Evolutionary conservation across 2,329 filamentous ascomycete species (phyloP), one percentile per base, ranked within the genome.

Genomic region (Cercospora janseana): DNA sequence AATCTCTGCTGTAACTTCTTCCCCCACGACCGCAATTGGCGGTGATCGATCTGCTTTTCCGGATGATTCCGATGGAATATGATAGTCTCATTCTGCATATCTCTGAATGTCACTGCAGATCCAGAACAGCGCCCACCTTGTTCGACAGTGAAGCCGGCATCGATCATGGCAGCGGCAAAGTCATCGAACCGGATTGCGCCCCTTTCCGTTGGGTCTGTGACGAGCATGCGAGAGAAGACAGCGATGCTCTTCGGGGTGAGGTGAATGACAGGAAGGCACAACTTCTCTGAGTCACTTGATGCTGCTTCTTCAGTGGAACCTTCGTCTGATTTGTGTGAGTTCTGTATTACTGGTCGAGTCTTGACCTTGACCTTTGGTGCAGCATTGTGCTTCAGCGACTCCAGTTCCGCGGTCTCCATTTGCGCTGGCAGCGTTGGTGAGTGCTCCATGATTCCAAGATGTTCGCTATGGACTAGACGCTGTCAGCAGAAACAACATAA

Each of bases 21-120:
- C 6, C 50, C 50, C 50, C 50, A 52, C 23, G 45, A 48, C 15
- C 50, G 37, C 12, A 48, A 31, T 38, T 48, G 44, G 40, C 49
- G 37, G 26, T 48, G 45, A 24, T 44, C 29, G n/a, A 52, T 26
- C 31, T 43, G 42, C 12, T 44, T 44, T 4, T 52, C 50, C 8
- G 50, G 45, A 20, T 52, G 50, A 23, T 44, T 44, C 18, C 45
- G 31, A 31, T 52, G 50, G 23, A 52, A 52, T 12, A 20, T 38
- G 38, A 52, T 52, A 9, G 15, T 18, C 24, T 40, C 23, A 15
- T 43, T 20, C 3, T 24, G n/a, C 18, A 4, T 15, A 16, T 48
- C 29, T 45, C 49, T 52, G 44, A 48, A 52, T 1, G 37, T 44
- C 4, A 52, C 50, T 3, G 44, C 50, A 9, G 44, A 48, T 2